Evolutionary conservation across 1,139 yeast species (phyloP).

Genomic region (Yamadazyma pseudoaaseri): DNA sequence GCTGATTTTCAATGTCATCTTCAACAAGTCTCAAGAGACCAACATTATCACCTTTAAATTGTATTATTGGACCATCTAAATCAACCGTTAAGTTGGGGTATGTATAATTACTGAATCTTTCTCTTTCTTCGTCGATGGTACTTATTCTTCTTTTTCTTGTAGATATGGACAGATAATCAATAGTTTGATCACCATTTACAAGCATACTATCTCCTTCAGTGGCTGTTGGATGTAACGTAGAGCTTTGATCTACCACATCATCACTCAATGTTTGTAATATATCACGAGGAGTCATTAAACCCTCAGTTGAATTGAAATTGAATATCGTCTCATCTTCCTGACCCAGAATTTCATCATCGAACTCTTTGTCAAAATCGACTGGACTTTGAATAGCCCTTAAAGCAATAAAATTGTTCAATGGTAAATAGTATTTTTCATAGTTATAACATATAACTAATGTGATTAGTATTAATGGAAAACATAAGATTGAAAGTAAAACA

Average conservation of each 20-base stretch:
- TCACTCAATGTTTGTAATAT: background rate
- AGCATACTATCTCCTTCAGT: constrained; percentile 29
- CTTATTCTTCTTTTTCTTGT: constrained; percentile 29
- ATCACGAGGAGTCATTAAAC: background rate
- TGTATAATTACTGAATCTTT: constrained; percentile 47
- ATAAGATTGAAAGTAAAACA: constrained; percentile 46
- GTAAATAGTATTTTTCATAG: constrained; percentile 59
- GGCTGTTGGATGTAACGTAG: constrained; percentile 10
- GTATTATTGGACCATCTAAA: constrained; percentile 57
- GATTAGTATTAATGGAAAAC: constrained; percentile 52
- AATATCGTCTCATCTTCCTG: constrained; percentile 8
- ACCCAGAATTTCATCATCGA: constrained; percentile 33
- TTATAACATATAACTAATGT: constrained; percentile 52
- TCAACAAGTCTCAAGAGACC: constrained; percentile 31
- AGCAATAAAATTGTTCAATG: constrained; percentile 60
- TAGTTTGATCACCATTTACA: constrained; percentile 18
- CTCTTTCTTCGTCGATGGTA: constrained; percentile 59
- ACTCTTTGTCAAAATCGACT: constrained; percentile 39
- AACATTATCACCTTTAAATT: constrained; percentile 53
- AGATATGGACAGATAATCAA: constrained; percentile 10
- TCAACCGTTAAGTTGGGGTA: constrained; percentile 50
- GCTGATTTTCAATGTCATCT: constrained; percentile 9
- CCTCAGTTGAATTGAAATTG: background rate
- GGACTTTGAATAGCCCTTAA: constrained; percentile 57
- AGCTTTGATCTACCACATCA: constrained; percentile 2